These are phyloP conservation scores for Plectranthus barbatus DNA, from an alignment of 257 asterid genomes.

Conservation along the genomic window DNA sequence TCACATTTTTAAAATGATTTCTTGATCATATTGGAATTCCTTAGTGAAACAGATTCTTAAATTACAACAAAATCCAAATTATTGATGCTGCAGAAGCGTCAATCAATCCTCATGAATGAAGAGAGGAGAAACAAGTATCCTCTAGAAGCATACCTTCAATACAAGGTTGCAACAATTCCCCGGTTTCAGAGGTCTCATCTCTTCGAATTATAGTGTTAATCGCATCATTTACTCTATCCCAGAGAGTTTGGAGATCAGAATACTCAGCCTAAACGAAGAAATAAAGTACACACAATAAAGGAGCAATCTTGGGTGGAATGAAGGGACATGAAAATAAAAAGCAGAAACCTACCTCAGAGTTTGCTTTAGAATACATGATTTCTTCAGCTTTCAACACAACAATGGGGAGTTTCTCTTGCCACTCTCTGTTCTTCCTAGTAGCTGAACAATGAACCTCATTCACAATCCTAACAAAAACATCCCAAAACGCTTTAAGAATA, in stretches of 20 bases:
- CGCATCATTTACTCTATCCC: constrained; percentile 81
- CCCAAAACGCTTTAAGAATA: background rate
- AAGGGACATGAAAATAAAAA: background rate
- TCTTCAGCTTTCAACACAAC: constrained; percentile 89
- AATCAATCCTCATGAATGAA: background rate
- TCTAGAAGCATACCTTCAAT: constrained; percentile 57
- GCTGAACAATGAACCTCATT: constrained; percentile 61
- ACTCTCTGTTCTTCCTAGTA: constrained; percentile 80
- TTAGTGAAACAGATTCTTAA: background rate
- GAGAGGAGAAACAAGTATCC: too few species aligned
- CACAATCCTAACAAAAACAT: constrained; percentile 44
- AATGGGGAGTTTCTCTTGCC: constrained; percentile 92
- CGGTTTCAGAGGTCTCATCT: constrained; percentile 62
- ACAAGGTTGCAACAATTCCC: constrained; percentile 69
- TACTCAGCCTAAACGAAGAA: constrained; percentile 67
- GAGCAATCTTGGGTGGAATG: constrained; percentile 11
- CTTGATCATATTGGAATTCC: background rate
- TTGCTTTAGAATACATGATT: constrained; percentile 89
- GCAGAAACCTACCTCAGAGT: constrained; percentile 55
- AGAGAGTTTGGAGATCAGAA: constrained; percentile 62
- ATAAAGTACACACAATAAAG: background rate
- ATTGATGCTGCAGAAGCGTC: background rate
- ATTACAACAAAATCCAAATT: background rate
- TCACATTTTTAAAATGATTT: constrained; percentile 8
- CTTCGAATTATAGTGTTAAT: constrained; percentile 68